Conservation (phyloP, 306 rosid species). For the Vigna trinervia region DNA sequence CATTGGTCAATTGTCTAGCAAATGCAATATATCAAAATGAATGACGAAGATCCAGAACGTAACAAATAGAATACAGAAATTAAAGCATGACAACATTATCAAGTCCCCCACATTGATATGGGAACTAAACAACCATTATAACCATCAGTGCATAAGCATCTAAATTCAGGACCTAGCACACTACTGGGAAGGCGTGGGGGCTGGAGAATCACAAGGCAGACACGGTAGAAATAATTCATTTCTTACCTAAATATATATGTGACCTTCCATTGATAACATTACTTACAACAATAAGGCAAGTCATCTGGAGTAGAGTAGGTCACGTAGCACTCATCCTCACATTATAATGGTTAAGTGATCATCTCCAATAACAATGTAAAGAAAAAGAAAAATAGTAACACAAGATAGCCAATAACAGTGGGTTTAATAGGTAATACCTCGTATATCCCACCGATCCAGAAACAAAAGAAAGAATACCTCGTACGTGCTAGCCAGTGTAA, state of each 20-base stretch:
- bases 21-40: constrained; percentile 5
- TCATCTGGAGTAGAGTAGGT: too few species aligned
- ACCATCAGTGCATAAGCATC: neutral
- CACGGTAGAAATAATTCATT: neutral
- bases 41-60: neutral
- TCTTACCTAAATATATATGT: too few species aligned
- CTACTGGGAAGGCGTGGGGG: neutral
- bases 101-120: neutral
- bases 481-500: constrained; percentile 88
- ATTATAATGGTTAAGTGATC: too few species aligned
- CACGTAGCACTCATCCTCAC: too few species aligned
- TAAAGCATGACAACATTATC: neutral
- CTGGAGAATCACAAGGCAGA: constrained; percentile 2
- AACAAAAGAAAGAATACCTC: constrained; percentile 55
- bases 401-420: neutral
- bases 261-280: too few species aligned
- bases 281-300: too few species aligned
- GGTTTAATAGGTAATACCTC: constrained; percentile 58
- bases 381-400: too few species aligned
- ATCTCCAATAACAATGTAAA: too few species aligned
- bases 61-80: constrained; percentile 18
- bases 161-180: constrained; percentile 1
- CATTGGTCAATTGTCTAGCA: constrained; percentile 5
- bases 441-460: constrained; percentile 54
- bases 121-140: neutral